Percentiles rank a stretch among this genome's conserved stretches.
Conservation (phyloP, 176 grass and related monocot genomes). For the Lolium multiflorum region DNA sequence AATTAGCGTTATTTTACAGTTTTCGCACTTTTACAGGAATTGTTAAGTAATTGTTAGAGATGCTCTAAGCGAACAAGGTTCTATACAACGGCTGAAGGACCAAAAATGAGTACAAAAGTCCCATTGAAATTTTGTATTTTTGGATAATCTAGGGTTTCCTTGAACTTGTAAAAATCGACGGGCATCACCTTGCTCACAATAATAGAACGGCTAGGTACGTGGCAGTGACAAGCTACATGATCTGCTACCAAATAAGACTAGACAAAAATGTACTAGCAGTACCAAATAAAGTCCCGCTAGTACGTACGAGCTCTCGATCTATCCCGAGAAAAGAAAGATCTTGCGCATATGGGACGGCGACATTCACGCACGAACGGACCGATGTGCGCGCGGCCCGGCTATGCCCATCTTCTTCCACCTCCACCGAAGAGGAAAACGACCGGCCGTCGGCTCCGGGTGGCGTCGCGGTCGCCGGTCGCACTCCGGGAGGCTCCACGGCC, state of each 20-base stretch:
- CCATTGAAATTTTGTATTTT: too few relatives aligned
- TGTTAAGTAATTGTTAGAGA: too few relatives aligned
- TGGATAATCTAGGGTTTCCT: too few relatives aligned
- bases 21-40: too few relatives aligned
- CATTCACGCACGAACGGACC: background rate
- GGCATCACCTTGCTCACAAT: too few relatives aligned
- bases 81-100: too few relatives aligned
- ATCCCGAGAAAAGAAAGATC: background rate
- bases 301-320: background rate
- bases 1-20: too few relatives aligned
- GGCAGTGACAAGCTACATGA: too few relatives aligned
- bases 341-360: constrained; percentile 20
- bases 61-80: too few relatives aligned
- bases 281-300: background rate
- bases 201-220: too few relatives aligned
- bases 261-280: background rate
- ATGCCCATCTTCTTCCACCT: background rate
- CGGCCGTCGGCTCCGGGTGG: constrained; percentile 1
- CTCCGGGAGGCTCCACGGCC: background rate
- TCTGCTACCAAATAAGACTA: background rate
- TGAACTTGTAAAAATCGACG: too few relatives aligned
- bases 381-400: background rate
- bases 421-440: constrained; percentile 34
- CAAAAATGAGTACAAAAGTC: too few relatives aligned
- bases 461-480: background rate